Evolutionary conservation across 2,329 filamentous ascomycete genomes (phyloP), one percentile per base, ranked within the genome.

Genomic region (Pseudogymnoascus sp.): DNA sequence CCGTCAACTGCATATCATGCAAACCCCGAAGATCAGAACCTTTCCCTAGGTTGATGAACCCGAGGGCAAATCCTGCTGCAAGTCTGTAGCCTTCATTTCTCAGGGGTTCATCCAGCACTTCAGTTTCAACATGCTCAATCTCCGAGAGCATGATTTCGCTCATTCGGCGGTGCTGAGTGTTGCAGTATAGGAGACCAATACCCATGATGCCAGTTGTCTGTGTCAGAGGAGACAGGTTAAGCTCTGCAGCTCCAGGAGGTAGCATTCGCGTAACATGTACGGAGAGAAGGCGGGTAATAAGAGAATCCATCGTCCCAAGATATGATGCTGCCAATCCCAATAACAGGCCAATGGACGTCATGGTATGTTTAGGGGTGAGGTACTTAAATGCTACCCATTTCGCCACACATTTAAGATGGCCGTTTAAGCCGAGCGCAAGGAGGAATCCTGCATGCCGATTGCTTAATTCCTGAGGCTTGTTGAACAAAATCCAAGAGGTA

Each of bases 351-450:
- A 99, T 93, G 0, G 95, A 97, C 23, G 95, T 97, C 95, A 99
- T 99, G 25, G 93, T 96, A 75, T 99, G 96, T 72, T 99, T 99
- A 1, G 95, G 93, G 0, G 95, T 99, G n/a, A 99, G 80, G 69
- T 99, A 99, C 73, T 97, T 97, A 82, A 97, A 99, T 7, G 93
- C 93, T 46, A 99, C 89, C 93, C 95, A 99, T 78, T 97, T 97
- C 2, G 95, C 95, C 28, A 99, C 84, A 6, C 87, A 89, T 69
- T 91, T 95, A n/a, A 99, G 79, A 76, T 99, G 96, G 0, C 95
- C 96, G 70, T 97, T 97, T 23, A 99, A 79, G 3, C 95, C 95
- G 4, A 99, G 81, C 4, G 92, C 95, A 0, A 99, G 81, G 46
- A 99, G 78, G 67, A 99, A 95, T 0, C 95, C 95, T 31, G 95